Evolutionary conservation across 2,329 filamentous ascomycete species (phyloP).

Genomic region (Fusarium sp.): DNA sequence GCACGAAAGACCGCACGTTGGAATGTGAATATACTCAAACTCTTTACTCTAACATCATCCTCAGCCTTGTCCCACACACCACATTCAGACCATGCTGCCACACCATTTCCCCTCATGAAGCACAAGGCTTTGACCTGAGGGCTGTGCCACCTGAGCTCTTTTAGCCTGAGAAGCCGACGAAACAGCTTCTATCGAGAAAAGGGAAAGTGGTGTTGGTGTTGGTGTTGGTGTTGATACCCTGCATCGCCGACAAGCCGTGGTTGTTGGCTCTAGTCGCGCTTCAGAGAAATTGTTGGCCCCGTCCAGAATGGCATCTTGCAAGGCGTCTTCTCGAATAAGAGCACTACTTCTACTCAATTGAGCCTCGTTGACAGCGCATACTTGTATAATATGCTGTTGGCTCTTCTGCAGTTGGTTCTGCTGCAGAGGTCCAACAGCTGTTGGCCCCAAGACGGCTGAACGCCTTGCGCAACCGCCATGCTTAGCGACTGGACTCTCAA

Average conservation of each 20-base stretch:
- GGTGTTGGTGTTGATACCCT: not conserved
- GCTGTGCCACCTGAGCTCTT: constrained; percentile 1
- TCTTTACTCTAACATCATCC: not conserved
- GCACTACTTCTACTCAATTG: not conserved
- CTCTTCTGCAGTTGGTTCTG: not conserved
- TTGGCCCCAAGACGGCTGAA: not conserved
- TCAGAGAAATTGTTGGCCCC: not conserved
- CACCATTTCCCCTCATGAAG: not conserved
- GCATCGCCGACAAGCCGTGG: not conserved
- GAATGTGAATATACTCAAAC: not conserved
- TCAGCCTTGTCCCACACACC: too few relatives aligned
- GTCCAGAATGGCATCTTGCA: not conserved
- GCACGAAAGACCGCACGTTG: not conserved
- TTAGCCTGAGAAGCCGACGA: not conserved
- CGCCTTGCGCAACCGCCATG: not conserved
- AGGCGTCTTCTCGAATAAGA: not conserved
- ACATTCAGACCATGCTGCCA: too few relatives aligned
- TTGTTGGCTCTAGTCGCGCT: not conserved
- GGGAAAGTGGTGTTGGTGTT: too few relatives aligned
- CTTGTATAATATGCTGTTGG: too few relatives aligned
- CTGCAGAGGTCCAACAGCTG: not conserved
- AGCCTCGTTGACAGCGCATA: not conserved
- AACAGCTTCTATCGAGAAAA: too few relatives aligned
- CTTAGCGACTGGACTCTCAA: too few relatives aligned
- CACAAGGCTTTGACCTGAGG: constrained; percentile 4